Percentiles rank a stretch among this genome's conserved stretches.
phyloP scores from a whole-genome alignment of 257 asterid species.

The Solanum gandarillasii region DNA sequence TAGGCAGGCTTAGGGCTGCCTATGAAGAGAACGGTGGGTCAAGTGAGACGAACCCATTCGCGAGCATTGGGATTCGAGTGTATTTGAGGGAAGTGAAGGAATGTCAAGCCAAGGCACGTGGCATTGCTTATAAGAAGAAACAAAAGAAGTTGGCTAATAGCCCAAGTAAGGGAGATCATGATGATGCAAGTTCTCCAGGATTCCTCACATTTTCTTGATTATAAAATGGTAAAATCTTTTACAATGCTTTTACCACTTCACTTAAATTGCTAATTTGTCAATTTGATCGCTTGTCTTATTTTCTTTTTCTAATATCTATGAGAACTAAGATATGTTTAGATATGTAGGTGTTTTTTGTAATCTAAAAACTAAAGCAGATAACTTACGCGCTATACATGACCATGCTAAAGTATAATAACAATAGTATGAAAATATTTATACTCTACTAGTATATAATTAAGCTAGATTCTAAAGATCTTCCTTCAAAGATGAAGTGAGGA shows the following conservation, averaged over 20 bases:
- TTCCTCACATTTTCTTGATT: constrained; percentile 1
- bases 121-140: constrained; percentile 7
- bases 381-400: neutral
- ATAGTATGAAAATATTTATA: neutral
- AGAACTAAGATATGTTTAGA: neutral
- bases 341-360: neutral
- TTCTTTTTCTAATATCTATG: neutral
- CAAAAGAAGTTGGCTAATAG: neutral
- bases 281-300: neutral
- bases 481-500: neutral
- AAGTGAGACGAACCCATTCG: constrained; percentile 2
- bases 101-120: constrained; percentile 10
- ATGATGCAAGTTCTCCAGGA: neutral
- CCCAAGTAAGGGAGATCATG: neutral
- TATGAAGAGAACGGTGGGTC: constrained; percentile 10
- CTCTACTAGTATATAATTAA: neutral
- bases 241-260: neutral
- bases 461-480: neutral
- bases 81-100: constrained; percentile 8
- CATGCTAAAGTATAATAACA: neutral
- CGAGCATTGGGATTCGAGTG: neutral
- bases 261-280: neutral
- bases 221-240: neutral
- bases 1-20: constrained; percentile 5
- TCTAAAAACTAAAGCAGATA: neutral